Evolutionary conservation across 768 basidiomycete genomes (phyloP).

Genomic region (Russula olivacea): DNA sequence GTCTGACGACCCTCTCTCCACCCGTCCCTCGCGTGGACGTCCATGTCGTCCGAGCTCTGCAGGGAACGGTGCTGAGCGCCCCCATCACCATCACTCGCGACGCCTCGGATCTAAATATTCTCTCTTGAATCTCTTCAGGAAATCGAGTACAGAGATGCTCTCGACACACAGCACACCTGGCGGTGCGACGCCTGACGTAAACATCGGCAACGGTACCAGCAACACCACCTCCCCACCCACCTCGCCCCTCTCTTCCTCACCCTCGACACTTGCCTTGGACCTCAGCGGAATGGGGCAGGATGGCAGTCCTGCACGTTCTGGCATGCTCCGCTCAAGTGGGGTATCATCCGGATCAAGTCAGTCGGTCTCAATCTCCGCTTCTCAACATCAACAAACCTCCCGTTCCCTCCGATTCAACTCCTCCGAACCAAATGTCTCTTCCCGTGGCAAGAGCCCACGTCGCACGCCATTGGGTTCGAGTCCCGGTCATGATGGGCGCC

Average conservation of each 20-base stretch:
- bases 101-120: constrained; percentile 68
- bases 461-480: constrained; percentile 7
- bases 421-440: constrained; percentile 12
- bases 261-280: constrained; percentile 3
- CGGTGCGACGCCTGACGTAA: constrained; percentile 10
- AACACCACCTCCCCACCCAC: constrained; percentile 18
- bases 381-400: not conserved
- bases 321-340: constrained; percentile 39
- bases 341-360: constrained; percentile 31
- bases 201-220: constrained; percentile 2
- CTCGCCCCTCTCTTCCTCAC: constrained; percentile 18
- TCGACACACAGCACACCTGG: constrained; percentile 21
- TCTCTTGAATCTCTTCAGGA: constrained; percentile 68
- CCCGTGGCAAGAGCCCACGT: constrained; percentile 3
- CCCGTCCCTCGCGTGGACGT: constrained; percentile 29
- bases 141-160: constrained; percentile 37
- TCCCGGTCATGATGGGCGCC: constrained; percentile 17
- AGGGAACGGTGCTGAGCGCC: constrained; percentile 45
- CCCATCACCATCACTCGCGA: constrained; percentile 40
- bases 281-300: constrained; percentile 10
- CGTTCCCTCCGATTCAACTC: constrained; percentile 13
- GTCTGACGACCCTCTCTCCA: constrained; percentile 25
- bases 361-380: not conserved
- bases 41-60: constrained; percentile 64
- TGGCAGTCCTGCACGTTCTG: constrained; percentile 32